Evolutionary conservation across 78 protist genomes (phyloP), one percentile per base, ranked within the genome.

Genomic region (Dictyostelium brefeldianum): DNA sequence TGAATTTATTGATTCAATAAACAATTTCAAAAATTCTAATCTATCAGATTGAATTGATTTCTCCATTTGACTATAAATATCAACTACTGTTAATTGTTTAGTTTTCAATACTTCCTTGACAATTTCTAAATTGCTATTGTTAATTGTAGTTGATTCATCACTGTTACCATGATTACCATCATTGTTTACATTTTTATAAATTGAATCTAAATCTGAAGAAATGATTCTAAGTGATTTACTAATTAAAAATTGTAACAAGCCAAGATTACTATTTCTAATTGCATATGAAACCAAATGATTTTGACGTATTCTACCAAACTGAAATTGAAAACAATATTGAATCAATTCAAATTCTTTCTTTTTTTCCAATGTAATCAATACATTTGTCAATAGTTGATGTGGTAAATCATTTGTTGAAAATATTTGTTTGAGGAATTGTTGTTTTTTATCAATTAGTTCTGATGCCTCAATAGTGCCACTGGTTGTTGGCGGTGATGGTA

Each of bases 281-380:
- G 75, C 75, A 14, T 14, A 27, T 27, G 15, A 36, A 67, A 12
- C 15, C 17, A 25, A 17, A 31, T 62, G n/a, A 4, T 2, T 62
- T 62, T 62, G 31, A 62, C 27, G 12, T 11, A 62, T 62, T 62
- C 41, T 62, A 62, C 70, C 18, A 62, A 10, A 25, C 22, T n/a
- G 70, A 25, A 62, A 62, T 25, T 62, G 70, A 25, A 62, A 62
- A 62, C 70, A 67, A 29, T 27, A 67, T 67, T 67, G 47, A 29
- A 36, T 20, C 48, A 67, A 67, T 67, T 67, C 29, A 67, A 67
- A 67, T 27, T 67, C 75, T 67, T 67, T 67, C 29, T 48, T 67
- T 41, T 67, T 67, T 67, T 67, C 75, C 9, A 62, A 25, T 22
- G 70, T 62, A 2, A 62, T 22, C 70, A 62, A 25, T 62, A 62